Evolutionary conservation across 176 grass and related monocot genomes (phyloP), one percentile per base, ranked within the genome.

Genomic region (Juncus effusus): DNA sequence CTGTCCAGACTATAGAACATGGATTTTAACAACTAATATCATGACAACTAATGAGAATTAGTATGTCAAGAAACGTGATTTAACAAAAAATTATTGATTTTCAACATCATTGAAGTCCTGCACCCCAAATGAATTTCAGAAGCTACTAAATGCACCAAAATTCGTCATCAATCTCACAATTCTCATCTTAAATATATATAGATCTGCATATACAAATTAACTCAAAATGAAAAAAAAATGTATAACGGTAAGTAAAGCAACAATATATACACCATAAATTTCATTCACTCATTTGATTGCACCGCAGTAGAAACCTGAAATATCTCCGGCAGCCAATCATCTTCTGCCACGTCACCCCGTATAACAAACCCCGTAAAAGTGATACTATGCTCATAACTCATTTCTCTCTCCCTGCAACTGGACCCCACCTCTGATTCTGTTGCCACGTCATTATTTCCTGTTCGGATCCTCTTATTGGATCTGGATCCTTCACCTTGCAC

Each of bases 241-340:
- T n/a, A 36, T 61, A 4, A n/a, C 13, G 9, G 44, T 47, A 47
- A 47, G 44, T 47, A 47, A 47, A 47, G 4, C 44, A 28, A 28
- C 19, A 28, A 47, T 47, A 47, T 47, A 47, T 47, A 47, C 44
- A 47, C 44, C 4, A 6, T 9, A 47, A 47, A 47, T 47, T 28
- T 28, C 19, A 47, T 47, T 47, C 44, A 47, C 44, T 47, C 44
- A 47, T 47, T 16, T 38, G 69, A 42, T 70, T 79, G 75, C 16
- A 87, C 63, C 35, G 67, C 61, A 3, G 76, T 40, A 0, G 73
- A 77, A 39, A 88, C 41, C 79, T 88, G 89, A 62, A 93, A 82
- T 3, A 82, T 63, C 72, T 93, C 89, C 12, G 85, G 89, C 35
- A 77, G 72, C 89, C 89, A 93, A 66, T 93, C 85, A 7, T 82